Evolutionary conservation across 2,329 filamentous ascomycete species (phyloP), one percentile per base, ranked within the genome.

Genomic region (Fusarium lyarnte): DNA sequence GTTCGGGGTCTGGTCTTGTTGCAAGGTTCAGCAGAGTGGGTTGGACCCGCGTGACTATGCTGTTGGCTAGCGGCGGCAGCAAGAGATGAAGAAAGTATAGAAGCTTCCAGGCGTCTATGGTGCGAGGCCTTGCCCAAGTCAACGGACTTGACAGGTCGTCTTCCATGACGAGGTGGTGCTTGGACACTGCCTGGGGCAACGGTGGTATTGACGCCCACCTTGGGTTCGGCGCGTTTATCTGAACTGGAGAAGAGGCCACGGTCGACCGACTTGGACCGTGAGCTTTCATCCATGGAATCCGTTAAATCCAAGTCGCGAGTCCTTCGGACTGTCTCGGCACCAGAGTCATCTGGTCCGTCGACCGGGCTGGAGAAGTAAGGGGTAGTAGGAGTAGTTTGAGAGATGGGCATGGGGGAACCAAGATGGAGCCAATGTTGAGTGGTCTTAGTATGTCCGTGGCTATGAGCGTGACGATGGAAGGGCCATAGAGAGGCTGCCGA

Each of bases 191-290:
- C 92, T 7, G 90, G 86, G 3, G 88, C 92, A 27, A 87, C 83
- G 3, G 90, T 86, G 8, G 86, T 89, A 78, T 87, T 92, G 31
- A 94, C 76, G 8, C 88, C 89, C 5, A 94, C 85, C 70, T 88
- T 90, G 2, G 93, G 85, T 43, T 87, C 87, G 5, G 87, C 88
- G 66, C 92, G 90, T 72, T 91, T 90, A 77, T 93, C 90, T 14
- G 85, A 82, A 58, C 84, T 89, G 27, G 85, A 84, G 58, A 92
- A 90, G 6, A 88, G 73, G 72, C 87, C 86, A 45, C 90, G 85
- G 66, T 94, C 92, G 11, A 90, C 89, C 0, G 92, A 93, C 36
- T 86, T 87, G 9, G 89, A 87, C 39, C 91, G 86, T 5, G 85
- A 84, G 27, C 82, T 80, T 39, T 87, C 85, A 43, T 88, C 87